Conservation (phyloP, 257 asterid species). For the Solanum virginianum region DNA sequence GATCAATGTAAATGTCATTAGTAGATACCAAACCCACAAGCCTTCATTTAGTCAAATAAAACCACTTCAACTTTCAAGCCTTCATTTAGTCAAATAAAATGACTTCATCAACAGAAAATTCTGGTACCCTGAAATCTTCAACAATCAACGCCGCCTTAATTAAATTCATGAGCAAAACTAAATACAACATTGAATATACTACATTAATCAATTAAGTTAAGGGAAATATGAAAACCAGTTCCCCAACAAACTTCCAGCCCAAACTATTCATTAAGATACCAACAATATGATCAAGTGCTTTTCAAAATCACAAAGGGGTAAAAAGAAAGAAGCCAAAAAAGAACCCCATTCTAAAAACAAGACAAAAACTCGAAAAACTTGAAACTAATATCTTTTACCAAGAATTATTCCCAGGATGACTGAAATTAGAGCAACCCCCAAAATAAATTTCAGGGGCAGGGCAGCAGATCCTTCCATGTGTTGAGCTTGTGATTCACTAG, state of each 20-base stretch:
- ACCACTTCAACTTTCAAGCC: not conserved
- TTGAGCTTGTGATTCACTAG: conserved; percentile 27
- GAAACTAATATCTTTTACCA: conserved; percentile 49
- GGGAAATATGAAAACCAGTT: not conserved
- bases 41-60: not conserved
- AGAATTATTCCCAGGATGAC: conserved; percentile 54
- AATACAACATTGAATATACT: not conserved
- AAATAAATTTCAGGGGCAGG: conserved; percentile 30
- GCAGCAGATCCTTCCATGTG: conserved; percentile 26
- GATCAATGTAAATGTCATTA: not conserved
- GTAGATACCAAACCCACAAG: not conserved
- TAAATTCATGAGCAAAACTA: not conserved
- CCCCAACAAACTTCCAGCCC: not conserved
- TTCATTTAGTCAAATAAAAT: not conserved
- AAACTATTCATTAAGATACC: not conserved
- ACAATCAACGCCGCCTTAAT: not conserved
- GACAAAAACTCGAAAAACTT: not conserved
- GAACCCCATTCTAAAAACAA: not conserved
- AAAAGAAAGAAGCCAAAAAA: not conserved
- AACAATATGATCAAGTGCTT: not conserved
- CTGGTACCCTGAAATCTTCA: not conserved
- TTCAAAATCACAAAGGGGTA: not conserved
- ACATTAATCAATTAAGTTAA: not conserved
- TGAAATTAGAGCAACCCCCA: conserved; percentile 80
- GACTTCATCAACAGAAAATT: not conserved